A percentile compares a stretch with the other conserved stretches of the same genome.
phyloP scores from a whole-genome alignment of 179 eudicot species.

The Gypsophila paniculata region DNA sequence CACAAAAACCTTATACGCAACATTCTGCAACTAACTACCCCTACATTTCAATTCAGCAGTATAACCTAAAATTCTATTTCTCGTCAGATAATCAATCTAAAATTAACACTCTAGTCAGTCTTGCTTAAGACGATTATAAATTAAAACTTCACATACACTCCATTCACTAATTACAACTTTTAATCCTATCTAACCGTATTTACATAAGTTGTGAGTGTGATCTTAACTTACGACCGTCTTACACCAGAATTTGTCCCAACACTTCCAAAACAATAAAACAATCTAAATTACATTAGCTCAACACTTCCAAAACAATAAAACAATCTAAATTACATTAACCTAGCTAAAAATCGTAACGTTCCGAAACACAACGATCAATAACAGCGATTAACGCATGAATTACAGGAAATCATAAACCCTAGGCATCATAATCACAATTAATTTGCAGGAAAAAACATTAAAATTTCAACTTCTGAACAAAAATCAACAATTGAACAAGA shows the following conservation, averaged over 20 bases:
- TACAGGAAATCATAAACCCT: constrained; percentile 6
- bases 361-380: neutral
- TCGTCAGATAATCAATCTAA: neutral
- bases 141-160: no score
- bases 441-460: neutral
- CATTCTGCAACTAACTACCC: neutral
- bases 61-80: neutral
- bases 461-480: neutral
- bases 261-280: neutral
- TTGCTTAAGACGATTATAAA: no score
- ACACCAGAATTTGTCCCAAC: neutral
- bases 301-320: neutral
- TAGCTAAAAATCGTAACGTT: neutral
- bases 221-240: no score
- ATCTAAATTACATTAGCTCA: neutral
- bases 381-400: neutral
- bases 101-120: no score
- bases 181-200: no score
- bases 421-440: neutral
- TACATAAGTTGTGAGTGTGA: no score
- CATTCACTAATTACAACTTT: no score
- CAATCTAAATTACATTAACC: neutral
- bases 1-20: neutral
- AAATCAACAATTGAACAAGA: neutral
- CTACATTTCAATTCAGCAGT: neutral